Conservation (phyloP, 2,329 filamentous ascomycete species). For the Cladosporium sp. region DNA sequence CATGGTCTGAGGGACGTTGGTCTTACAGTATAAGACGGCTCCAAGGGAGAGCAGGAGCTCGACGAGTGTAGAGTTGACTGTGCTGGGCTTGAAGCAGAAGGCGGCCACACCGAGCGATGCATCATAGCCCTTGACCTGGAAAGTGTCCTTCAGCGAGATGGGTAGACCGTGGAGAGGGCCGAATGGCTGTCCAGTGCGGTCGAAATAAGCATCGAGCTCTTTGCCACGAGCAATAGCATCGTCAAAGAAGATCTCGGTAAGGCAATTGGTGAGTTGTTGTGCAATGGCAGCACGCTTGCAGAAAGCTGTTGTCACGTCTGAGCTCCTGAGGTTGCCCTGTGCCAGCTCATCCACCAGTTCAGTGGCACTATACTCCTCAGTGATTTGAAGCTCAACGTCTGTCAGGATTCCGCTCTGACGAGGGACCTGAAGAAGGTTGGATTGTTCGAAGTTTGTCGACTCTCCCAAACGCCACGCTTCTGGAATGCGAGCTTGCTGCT, state of each 20-base stretch:
- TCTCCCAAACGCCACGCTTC: conserved; percentile 45
- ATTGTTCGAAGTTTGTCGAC: conserved; percentile 22
- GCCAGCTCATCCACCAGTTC: conserved; percentile 40
- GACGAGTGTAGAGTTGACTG: conserved; percentile 43
- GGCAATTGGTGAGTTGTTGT: conserved; percentile 49
- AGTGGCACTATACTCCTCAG: conserved; percentile 54
- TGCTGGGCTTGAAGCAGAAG: conserved; percentile 45
- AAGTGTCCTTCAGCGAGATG: conserved; percentile 40
- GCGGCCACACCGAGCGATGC: conserved; percentile 44
- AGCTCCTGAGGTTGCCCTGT: conserved; percentile 36
- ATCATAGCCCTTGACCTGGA: conserved; percentile 39
- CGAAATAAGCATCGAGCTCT: conserved; percentile 43
- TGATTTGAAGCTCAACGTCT: conserved; percentile 55
- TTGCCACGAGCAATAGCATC: conserved; percentile 41
- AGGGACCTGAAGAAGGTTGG: conserved; percentile 51
- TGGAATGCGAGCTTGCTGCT: conserved; percentile 45
- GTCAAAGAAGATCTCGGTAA: conserved; percentile 44
- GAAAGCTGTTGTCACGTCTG: conserved; percentile 44
- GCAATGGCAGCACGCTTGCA: conserved; percentile 51
- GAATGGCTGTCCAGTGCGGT: conserved; percentile 39
- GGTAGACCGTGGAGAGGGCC: conserved; percentile 48
- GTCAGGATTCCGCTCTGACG: conserved; percentile 54
- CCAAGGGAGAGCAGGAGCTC: conserved; percentile 46
- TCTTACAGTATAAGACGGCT: conserved; percentile 55
- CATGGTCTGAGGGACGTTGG: conserved; percentile 57